Evolutionary conservation across 345 rosid genomes (phyloP), one percentile per base, ranked within the genome.

Genomic region (Murraya paniculata): DNA sequence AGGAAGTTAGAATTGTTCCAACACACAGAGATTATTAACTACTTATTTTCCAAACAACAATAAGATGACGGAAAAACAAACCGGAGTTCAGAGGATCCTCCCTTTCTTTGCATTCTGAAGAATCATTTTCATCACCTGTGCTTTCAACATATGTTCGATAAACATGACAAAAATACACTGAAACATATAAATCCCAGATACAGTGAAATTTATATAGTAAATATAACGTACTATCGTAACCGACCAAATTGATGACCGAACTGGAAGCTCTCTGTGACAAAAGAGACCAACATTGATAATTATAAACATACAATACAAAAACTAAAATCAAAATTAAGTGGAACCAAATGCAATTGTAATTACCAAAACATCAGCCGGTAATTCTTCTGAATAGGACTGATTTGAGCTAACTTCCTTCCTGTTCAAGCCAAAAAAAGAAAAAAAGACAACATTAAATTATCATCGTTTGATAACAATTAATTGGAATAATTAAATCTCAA

Each of bases 281-380:
- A 65, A 1, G 55, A 78, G 59, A 68, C 45, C 57, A 71, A 56
- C 4, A 24, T 67, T 18, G 41, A 33, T 25, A 19, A 33, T 45
- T 45, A 45, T 45, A 45, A 45, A 55, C 61, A 24, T 25, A 41
- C 31, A 59, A 58, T 4, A 28, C 50, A 50, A 25, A 71, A 69
- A 53, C 9, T 35, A 66, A 35, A 68, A 25, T 36, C 41, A 61
- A 72, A 8, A 68, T 9, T 58, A 41, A 36, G 7, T 33, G 60
- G 50, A 45, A 57, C n/a, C 7, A 41, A 4, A 4, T 62, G 7
- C 48, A 68, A 64, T 3, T 14, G 31, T 13, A 71, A 39, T 72
- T 87, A 90, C 95, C 93, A 90, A 82, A 73, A 80, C 85, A 79
- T 87, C 89, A 11, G 80, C 70, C 53, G 81, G 78, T 64, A 91